phyloP scores from a whole-genome alignment of 108 stramenopile genomes.

The Cyclotella atomus region DNA sequence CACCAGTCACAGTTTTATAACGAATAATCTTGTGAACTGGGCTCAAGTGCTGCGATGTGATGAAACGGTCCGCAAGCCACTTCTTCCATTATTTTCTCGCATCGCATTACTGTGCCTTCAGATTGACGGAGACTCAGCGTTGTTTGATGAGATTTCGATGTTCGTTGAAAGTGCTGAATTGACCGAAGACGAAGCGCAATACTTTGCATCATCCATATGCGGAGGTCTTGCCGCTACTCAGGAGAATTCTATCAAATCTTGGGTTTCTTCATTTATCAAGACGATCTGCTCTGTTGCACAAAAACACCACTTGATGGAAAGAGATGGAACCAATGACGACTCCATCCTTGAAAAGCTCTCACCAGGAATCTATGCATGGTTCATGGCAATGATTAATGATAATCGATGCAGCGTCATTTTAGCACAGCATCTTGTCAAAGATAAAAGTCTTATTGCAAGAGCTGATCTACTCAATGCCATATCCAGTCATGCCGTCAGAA shows the following conservation, averaged over 20 bases:
- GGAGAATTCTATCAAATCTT: constrained; percentile 6
- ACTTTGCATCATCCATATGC: neutral
- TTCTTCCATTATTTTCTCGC: constrained; percentile 29
- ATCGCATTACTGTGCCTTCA: constrained; percentile 24
- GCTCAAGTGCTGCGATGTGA: constrained; percentile 30
- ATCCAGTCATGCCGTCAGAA: constrained; percentile 18
- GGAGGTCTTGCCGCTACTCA: constrained; percentile 11
- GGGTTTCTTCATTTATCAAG: constrained; percentile 17
- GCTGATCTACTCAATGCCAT: constrained; percentile 14
- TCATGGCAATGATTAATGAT: constrained; percentile 23
- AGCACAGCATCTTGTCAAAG: constrained; percentile 22
- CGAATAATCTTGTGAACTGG: constrained; percentile 21
- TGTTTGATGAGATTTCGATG: constrained; percentile 26
- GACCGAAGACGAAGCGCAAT: constrained; percentile 15
- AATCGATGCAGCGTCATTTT: constrained; percentile 40
- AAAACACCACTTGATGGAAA: neutral
- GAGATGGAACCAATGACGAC: neutral
- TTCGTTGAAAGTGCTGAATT: constrained; percentile 19
- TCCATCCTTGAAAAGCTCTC: constrained; percentile 29
- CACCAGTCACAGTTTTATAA: constrained; percentile 4
- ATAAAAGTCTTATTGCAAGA: constrained; percentile 1
- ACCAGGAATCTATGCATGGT: constrained; percentile 16
- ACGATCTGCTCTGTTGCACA: neutral
- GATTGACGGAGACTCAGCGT: constrained; percentile 14
- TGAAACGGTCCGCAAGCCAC: constrained; percentile 20